Conservation (phyloP, 257 asterid species). For the Solanum commersonii region DNA sequence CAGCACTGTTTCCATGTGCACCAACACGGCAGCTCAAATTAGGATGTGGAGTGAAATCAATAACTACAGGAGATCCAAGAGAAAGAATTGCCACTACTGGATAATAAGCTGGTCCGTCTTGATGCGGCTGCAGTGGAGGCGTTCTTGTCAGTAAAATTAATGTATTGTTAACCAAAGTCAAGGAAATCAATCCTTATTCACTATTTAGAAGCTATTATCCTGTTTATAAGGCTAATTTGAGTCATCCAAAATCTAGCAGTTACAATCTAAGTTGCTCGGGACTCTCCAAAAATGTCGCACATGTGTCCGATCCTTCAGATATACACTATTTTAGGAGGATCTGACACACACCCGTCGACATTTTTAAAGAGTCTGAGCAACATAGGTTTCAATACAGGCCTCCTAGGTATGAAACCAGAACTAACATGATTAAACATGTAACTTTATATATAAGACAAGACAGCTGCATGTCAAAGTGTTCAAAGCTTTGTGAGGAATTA, state of each 20-base stretch:
- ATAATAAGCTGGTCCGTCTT: conserved; percentile 88
- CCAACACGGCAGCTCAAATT: conserved; percentile 20
- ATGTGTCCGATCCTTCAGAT: accelerated
- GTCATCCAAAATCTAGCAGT: not conserved
- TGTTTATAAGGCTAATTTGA: not conserved
- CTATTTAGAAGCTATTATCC: not conserved
- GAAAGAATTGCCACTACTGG: conserved; percentile 95
- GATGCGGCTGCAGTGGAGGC: conserved; percentile 56
- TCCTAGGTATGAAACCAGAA: not conserved
- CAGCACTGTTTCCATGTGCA: conserved; percentile 14
- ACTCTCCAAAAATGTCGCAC: not conserved
- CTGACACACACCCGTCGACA: accelerated
- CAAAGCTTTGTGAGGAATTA: not conserved
- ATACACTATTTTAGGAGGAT: not conserved
- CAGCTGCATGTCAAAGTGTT: not conserved
- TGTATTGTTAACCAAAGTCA: not conserved
- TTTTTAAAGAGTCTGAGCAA: not conserved
- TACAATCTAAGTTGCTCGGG: not conserved
- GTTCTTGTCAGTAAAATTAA: conserved; percentile 3
- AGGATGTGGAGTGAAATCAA: conserved; percentile 80
- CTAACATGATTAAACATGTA: not conserved
- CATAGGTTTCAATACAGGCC: not conserved
- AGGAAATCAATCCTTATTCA: not conserved
- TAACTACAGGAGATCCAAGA: conserved; percentile 75
- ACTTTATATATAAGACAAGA: not conserved